Evolutionary conservation across 2,329 filamentous ascomycete species (phyloP).

Genomic region (Macrophomina pseudophaseolina): DNA sequence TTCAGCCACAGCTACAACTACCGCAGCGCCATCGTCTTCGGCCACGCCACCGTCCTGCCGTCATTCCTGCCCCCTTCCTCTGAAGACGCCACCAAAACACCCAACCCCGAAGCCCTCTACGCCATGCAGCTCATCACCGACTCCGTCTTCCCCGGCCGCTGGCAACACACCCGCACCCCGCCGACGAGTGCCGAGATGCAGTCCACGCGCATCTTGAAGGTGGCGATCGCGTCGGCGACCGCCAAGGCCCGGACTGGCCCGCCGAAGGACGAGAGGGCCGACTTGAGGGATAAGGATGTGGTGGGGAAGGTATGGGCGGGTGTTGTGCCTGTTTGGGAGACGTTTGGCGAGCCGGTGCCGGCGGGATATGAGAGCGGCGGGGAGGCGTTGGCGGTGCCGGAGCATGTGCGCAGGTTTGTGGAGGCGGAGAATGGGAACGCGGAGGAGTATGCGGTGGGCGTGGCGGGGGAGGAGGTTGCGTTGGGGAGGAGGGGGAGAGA

Average conservation of each 20-base stretch:
- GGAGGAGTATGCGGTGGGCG: constrained; percentile 35
- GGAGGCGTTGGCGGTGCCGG: constrained; percentile 62
- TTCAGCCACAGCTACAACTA: constrained; percentile 88
- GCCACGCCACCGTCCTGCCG: constrained; percentile 68
- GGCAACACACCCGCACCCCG: constrained; percentile 70
- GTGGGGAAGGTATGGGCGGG: constrained; percentile 62
- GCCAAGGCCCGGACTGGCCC: constrained; percentile 74
- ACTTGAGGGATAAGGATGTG: constrained; percentile 56
- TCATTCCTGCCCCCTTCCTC: constrained; percentile 39
- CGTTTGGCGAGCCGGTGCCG: constrained; percentile 67
- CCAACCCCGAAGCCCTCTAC: constrained; percentile 52
- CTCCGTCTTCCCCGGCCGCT: constrained; percentile 67
- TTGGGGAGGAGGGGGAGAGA: not conserved
- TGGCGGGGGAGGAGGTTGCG: constrained; percentile 24
- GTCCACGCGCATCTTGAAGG: constrained; percentile 73
- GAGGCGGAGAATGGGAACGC: constrained; percentile 50
- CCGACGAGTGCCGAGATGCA: constrained; percentile 76
- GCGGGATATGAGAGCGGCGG: constrained; percentile 58
- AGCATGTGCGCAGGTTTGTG: constrained; percentile 63
- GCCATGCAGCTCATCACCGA: constrained; percentile 82
- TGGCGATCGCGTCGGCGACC: constrained; percentile 72
- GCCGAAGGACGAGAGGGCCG: constrained; percentile 66
- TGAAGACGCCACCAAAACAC: constrained; percentile 67
- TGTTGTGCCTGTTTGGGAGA: constrained; percentile 68
- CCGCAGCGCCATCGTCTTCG: constrained; percentile 78